Percentiles rank a stretch among this genome's conserved stretches.
phyloP scores from a whole-genome alignment of 495 filamentous ascomycete genomes.

The Aspergillus cavernicola region DNA sequence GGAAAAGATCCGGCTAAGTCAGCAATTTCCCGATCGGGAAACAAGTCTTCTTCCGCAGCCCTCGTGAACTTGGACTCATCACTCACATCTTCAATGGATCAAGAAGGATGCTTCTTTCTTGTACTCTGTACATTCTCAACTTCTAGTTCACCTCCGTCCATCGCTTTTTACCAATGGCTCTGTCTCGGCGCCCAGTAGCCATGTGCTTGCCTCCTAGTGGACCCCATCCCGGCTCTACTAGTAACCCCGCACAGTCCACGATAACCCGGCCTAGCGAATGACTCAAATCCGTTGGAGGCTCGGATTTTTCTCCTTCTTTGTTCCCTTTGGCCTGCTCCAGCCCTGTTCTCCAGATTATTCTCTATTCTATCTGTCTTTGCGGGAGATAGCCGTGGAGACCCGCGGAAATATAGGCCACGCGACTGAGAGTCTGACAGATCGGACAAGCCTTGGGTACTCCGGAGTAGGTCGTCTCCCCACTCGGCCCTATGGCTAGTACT shows the following conservation, averaged over 20 bases:
- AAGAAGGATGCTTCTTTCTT: too few relatives aligned
- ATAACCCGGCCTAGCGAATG: neutral
- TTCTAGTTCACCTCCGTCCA: too few relatives aligned
- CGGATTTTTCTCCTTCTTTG: slow-evolving; percentile 13
- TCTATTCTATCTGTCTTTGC: neutral
- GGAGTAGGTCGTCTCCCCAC: too few relatives aligned
- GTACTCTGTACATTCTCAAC: too few relatives aligned
- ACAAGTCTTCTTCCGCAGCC: too few relatives aligned
- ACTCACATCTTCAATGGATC: too few relatives aligned
- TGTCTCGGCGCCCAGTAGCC: too few relatives aligned
- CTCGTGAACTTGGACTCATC: too few relatives aligned
- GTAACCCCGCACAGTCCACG: slow-evolving; percentile 12
- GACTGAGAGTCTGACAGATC: neutral
- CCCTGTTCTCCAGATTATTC: neutral
- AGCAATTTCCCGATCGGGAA: neutral
- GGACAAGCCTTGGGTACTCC: neutral
- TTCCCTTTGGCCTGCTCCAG: neutral
- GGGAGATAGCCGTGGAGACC: neutral
- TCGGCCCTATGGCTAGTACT: slow-evolving; percentile 14
- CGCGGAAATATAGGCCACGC: neutral
- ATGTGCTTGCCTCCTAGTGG: neutral
- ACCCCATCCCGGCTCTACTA: neutral
- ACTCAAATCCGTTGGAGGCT: slow-evolving; percentile 9
- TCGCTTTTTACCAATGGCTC: neutral
- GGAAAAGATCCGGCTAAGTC: slow-evolving; percentile 6